Base-by-base conservation (phyloP, 148 eudicot species). In the Dianthus caryophyllus region DNA sequence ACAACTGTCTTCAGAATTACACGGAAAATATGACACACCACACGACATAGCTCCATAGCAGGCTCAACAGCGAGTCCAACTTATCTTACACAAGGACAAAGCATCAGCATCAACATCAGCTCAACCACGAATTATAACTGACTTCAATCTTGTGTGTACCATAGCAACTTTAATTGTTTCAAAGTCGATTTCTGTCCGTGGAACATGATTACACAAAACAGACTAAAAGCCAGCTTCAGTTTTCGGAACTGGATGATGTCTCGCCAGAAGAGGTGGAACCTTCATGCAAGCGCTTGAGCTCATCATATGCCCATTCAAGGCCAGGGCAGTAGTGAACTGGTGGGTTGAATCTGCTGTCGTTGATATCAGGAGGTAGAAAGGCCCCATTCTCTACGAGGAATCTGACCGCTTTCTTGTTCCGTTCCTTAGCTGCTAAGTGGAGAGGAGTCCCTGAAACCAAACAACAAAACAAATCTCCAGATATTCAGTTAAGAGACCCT, bases 221-320 rank as follows among this genome's bases (percentile, higher is more conserved):
- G 46, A 9, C 47, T n/a, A 21, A 14, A 33, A 38, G 50, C 54
- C 36, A 41, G 53, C 55, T 67, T 84, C 77, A 91, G 71, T 67
- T 82, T 13, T 83, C 96, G 4, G 92, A 91, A 77, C 87, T 74
- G 76, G 63, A 79, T 50, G 96, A 87, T 18, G 77, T 72, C 65
- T 88, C 96, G 6, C 78, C 72, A 24, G 87, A 80, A 17, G 93
- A 88, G 4, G 83, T 79, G 9, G 82, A 74, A 48, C 8, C 71
- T 43, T 84, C 90, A 7, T 77, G 73, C 21, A 90, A 67, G 44
- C 93, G 97, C 66, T 79, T 86, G 81, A 84, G 73, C 77, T 94
- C 97, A 22, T 94, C 97, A 24, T 94, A 94, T 67, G 99, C 99
- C 97, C 97, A 90, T 72, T 94, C 99, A 56, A 94, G 99, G 70